phyloP scores from a whole-genome alignment of 352 stramenopile genomes.

The Elongisporangium prolatum region DNA sequence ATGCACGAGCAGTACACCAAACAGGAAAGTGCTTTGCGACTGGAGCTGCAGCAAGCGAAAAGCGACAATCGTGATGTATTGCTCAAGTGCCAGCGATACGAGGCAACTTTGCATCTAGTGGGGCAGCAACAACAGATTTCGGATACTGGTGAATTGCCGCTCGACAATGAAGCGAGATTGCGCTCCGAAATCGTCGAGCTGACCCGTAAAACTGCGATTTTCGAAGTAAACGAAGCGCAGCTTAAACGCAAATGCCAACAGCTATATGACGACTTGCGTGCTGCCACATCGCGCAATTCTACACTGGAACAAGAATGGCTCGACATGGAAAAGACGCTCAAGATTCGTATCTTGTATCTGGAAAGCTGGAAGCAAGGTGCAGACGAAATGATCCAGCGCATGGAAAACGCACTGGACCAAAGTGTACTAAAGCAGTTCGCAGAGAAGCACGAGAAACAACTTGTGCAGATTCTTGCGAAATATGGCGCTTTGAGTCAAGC shows the following conservation, averaged over 20 bases:
- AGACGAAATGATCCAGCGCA: slow-evolving; percentile 53
- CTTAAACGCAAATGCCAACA: slow-evolving; percentile 63
- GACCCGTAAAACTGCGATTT: slow-evolving; percentile 63
- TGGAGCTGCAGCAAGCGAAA: slow-evolving; percentile 33
- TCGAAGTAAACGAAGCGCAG: slow-evolving; percentile 81
- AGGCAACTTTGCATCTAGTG: slow-evolving; percentile 44
- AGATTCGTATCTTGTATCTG: slow-evolving; percentile 87
- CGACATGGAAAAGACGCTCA: slow-evolving; percentile 85
- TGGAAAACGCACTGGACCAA: slow-evolving; percentile 54
- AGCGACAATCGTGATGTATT: slow-evolving; percentile 36
- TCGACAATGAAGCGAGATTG: slow-evolving; percentile 30
- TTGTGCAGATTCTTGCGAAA: slow-evolving; percentile 28
- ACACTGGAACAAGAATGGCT: slow-evolving; percentile 72
- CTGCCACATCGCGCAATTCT: slow-evolving; percentile 20
- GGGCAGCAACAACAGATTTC: slow-evolving; percentile 18
- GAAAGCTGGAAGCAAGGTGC: slow-evolving; percentile 87
- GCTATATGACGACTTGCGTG: slow-evolving; percentile 39
- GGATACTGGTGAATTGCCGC: neutral
- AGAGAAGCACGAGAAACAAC: slow-evolving; percentile 30
- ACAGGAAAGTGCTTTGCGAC: slow-evolving; percentile 27
- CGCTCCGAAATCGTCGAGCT: slow-evolving; percentile 56
- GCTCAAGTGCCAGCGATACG: slow-evolving; percentile 48
- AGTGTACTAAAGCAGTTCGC: slow-evolving; percentile 50
- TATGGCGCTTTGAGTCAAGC: slow-evolving; percentile 34
- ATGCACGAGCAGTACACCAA: slow-evolving; percentile 41